phyloP scores from a whole-genome alignment of 2,329 filamentous ascomycete genomes.

The Xylaria hypoxylon region DNA sequence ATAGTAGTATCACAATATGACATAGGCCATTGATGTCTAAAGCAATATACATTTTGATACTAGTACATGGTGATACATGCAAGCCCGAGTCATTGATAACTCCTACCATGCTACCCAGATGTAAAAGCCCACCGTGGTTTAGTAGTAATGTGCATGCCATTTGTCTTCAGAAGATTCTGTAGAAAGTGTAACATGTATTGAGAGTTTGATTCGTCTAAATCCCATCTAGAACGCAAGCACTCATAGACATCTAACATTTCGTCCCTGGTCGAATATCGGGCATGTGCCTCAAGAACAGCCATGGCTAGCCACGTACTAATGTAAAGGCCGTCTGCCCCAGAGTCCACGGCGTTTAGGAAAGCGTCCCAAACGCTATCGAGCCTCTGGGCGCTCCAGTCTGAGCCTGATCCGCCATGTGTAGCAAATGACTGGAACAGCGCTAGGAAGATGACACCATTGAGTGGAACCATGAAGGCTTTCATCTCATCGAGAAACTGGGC shows the following conservation, averaged over 20 bases:
- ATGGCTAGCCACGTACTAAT: constrained; percentile 71
- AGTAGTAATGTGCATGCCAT: constrained; percentile 36
- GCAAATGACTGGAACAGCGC: constrained; percentile 86
- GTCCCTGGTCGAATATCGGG: constrained; percentile 65
- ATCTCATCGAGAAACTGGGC: constrained; percentile 83
- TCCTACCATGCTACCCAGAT: background rate
- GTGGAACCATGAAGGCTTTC: constrained; percentile 72
- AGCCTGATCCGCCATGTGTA: constrained; percentile 74
- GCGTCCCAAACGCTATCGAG: constrained; percentile 76
- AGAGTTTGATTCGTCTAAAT: constrained; percentile 55
- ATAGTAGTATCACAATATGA: constrained; percentile 14
- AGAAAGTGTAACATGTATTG: constrained; percentile 62
- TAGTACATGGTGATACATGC: constrained; percentile 21
- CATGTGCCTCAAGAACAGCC: constrained; percentile 73
- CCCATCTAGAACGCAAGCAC: constrained; percentile 61
- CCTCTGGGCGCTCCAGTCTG: constrained; percentile 78
- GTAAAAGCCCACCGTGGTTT: constrained; percentile 9
- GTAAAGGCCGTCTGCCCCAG: constrained; percentile 59
- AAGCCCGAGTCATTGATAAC: background rate
- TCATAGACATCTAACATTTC: constrained; percentile 67
- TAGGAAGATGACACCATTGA: constrained; percentile 82
- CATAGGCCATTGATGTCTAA: background rate
- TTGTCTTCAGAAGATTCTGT: constrained; percentile 55
- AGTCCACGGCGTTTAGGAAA: constrained; percentile 68
- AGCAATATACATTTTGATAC: constrained; percentile 19